A percentile compares a stretch with the other conserved stretches of the same genome.
Conservation (phyloP, 1,284 basidiomycete species). For the Papiliotrema fonsecae region DNA sequence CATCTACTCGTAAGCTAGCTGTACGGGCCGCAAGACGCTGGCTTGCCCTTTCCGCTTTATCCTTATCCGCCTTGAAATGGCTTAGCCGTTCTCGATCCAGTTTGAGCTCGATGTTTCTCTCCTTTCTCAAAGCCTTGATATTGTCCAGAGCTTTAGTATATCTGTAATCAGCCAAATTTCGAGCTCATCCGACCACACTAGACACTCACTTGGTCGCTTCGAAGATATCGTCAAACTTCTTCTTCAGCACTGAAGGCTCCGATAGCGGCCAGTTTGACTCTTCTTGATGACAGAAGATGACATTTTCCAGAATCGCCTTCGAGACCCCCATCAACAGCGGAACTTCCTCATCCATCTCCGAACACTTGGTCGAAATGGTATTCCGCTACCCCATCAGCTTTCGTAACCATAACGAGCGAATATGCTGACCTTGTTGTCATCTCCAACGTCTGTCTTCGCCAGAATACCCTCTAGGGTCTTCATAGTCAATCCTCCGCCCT, state of each 20-base stretch:
- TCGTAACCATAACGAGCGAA: not conserved
- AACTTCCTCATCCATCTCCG: constrained; percentile 93
- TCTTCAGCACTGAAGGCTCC: constrained; percentile 86
- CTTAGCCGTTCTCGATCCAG: constrained; percentile 82
- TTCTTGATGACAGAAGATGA: constrained; percentile 99
- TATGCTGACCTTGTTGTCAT: constrained; percentile 63
- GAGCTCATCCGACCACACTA: not conserved
- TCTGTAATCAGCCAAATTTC: constrained; percentile 49
- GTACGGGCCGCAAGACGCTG: not conserved
- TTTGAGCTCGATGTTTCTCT: constrained; percentile 83
- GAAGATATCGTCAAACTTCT: constrained; percentile 99
- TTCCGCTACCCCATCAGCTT: constrained; percentile 57
- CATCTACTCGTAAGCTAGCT: constrained; percentile 22
- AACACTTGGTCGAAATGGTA: constrained; percentile 90
- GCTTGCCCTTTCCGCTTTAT: constrained; percentile 65
- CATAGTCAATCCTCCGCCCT: constrained; percentile 81
- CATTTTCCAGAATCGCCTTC: constrained; percentile 94
- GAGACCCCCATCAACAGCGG: constrained; percentile 91
- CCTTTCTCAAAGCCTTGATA: constrained; percentile 85
- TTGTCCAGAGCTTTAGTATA: constrained; percentile 96
- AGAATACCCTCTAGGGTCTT: constrained; percentile 95
- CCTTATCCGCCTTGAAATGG: constrained; percentile 75
- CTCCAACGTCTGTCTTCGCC: constrained; percentile 63
- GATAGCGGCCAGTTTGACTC: constrained; percentile 97
- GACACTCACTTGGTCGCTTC: constrained; percentile 80